These are phyloP conservation scores for Chalara sp. DNA, from an alignment of 2,329 filamentous ascomycete species.

Conservation along the genomic window DNA sequence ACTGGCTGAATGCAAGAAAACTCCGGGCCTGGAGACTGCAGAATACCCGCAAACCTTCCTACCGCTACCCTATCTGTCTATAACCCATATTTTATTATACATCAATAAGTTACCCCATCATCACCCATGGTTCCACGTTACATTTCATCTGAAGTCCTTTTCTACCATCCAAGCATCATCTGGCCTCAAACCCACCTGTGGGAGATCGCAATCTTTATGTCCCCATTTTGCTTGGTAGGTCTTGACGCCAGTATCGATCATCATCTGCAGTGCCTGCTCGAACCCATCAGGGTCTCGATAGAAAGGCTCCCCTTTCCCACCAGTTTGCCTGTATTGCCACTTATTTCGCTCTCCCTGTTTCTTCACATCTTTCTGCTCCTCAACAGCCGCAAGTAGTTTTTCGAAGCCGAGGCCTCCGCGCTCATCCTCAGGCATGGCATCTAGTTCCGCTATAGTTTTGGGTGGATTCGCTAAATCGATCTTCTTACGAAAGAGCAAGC, in stretches of 20 bases:
- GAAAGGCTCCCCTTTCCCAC: conserved; percentile 46
- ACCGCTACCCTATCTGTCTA: no score
- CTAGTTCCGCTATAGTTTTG: conserved; percentile 15
- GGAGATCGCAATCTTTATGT: conserved; percentile 36
- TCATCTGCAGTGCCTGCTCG: conserved; percentile 35
- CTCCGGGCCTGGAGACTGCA: no score
- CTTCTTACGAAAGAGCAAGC: conserved; percentile 34
- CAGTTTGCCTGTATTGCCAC: conserved; percentile 45
- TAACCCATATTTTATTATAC: no score
- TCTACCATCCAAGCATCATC: conserved; percentile 41
- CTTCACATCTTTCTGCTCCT: conserved; percentile 22
- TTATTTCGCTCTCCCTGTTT: conserved; percentile 34
- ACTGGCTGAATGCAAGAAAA: no score
- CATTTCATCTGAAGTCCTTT: conserved; percentile 29
- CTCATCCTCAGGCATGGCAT: conserved; percentile 4
- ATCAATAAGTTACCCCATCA: no score
- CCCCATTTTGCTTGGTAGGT: conserved; percentile 40
- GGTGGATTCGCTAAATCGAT: conserved; percentile 4
- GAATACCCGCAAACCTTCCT: no score
- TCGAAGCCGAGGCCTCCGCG: conserved; percentile 23
- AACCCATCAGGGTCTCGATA: conserved; percentile 42
- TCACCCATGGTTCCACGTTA: not conserved
- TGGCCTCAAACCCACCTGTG: conserved; percentile 29
- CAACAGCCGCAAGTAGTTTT: conserved; percentile 8
- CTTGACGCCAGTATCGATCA: conserved; percentile 38